A percentile compares a stretch with the other conserved stretches of the same genome.
phyloP scores from a whole-genome alignment of 305 asterid genomes.

The Coffea humblotiana region DNA sequence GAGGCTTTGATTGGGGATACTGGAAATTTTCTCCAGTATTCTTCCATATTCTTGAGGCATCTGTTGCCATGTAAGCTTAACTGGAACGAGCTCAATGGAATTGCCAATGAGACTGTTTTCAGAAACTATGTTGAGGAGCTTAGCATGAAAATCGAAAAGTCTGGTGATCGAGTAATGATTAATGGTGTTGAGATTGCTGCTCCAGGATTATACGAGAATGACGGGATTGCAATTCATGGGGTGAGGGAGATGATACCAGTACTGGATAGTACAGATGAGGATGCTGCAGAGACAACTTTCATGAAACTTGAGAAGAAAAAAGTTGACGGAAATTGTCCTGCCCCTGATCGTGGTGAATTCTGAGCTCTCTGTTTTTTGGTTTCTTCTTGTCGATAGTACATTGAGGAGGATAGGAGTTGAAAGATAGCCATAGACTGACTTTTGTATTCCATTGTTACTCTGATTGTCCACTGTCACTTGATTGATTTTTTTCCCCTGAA shows the following conservation, averaged over 20 bases:
- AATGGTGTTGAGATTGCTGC: constrained; percentile 59
- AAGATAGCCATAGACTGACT: neutral
- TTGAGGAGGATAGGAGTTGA: neutral
- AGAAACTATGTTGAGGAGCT: constrained; percentile 48
- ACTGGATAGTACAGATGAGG: constrained; percentile 40
- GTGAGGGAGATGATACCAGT: constrained; percentile 44
- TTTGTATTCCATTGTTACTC: neutral
- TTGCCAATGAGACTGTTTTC: constrained; percentile 42
- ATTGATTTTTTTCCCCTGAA: neutral
- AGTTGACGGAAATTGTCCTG: constrained; percentile 16
- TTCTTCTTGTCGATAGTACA: neutral
- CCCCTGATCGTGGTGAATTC: constrained; percentile 32
- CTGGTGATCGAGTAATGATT: constrained; percentile 41
- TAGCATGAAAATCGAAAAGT: constrained; percentile 34
- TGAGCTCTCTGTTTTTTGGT: neutral
- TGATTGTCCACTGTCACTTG: neutral
- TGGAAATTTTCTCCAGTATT: constrained; percentile 46
- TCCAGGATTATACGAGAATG: constrained; percentile 59
- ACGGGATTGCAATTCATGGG: constrained; percentile 67
- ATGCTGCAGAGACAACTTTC: constrained; percentile 24
- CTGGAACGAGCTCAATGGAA: constrained; percentile 49
- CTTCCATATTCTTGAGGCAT: constrained; percentile 61
- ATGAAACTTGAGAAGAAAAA: constrained; percentile 7
- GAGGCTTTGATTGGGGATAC: constrained; percentile 46
- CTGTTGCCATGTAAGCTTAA: constrained; percentile 55